Percentiles rank a stretch among this genome's conserved stretches.
Evolutionary conservation across 805 yeast species (phyloP).

Genomic region (Saccharomycopsis fermentans): DNA sequence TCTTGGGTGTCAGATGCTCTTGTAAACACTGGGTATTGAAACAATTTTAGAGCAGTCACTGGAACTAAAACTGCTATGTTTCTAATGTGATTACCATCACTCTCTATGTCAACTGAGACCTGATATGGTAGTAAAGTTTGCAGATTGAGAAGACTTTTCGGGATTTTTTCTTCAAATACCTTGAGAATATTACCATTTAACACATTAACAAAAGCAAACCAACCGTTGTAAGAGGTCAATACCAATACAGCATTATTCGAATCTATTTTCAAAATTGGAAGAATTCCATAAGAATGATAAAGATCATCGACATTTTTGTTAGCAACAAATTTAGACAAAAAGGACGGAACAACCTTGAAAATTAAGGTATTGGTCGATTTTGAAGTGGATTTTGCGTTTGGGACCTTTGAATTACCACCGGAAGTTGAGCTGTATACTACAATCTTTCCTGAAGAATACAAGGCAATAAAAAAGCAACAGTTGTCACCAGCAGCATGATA

Average conservation of each 20-base stretch:
- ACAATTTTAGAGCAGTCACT: slow-evolving; percentile 4
- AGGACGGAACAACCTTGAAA: slow-evolving; percentile 10
- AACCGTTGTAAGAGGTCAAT: slow-evolving; percentile 14
- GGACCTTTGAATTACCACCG: neutral
- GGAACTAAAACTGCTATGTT: slow-evolving; percentile 1
- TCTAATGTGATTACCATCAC: neutral
- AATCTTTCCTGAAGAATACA: slow-evolving; percentile 15
- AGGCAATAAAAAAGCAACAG: slow-evolving; percentile 4
- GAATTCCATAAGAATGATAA: neutral
- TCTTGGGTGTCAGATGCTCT: neutral
- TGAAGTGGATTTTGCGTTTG: neutral
- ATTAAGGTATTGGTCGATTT: neutral
- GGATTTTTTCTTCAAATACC: slow-evolving; percentile 11
- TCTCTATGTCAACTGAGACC: neutral
- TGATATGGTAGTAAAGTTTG: neutral
- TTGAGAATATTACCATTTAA: slow-evolving; percentile 16
- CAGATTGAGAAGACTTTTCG: slow-evolving; percentile 1
- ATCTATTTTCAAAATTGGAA: slow-evolving; percentile 14
- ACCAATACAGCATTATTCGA: slow-evolving; percentile 8
- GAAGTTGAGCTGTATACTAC: slow-evolving; percentile 6
- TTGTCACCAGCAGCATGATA: slow-evolving; percentile 11
- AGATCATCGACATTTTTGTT: neutral
- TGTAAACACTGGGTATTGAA: neutral
- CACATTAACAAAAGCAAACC: slow-evolving; percentile 16
- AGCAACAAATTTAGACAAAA: slow-evolving; percentile 3